Conservation (phyloP, 805 yeast species). For the Wickerhamiella bombiphila region DNA sequence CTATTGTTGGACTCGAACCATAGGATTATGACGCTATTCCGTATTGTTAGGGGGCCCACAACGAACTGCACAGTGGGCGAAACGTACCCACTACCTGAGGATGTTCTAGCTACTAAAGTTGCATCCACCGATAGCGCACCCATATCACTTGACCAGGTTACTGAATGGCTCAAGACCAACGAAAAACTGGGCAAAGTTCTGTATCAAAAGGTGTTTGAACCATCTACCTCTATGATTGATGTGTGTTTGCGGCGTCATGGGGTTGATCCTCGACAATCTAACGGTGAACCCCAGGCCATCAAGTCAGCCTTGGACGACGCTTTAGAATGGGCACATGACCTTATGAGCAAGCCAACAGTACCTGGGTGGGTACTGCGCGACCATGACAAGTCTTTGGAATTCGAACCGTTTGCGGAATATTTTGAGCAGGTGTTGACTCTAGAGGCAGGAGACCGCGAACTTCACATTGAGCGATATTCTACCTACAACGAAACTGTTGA, state of each 20-base stretch:
- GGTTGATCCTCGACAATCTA: slow-evolving; percentile 32
- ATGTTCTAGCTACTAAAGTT: slow-evolving; percentile 18
- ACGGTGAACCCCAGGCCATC: slow-evolving; percentile 13
- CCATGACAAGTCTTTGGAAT: slow-evolving; percentile 15
- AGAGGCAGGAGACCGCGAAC: slow-evolving; percentile 14
- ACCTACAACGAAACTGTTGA: slow-evolving; percentile 80
- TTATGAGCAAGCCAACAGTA: slow-evolving; percentile 5
- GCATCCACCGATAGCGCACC: neutral
- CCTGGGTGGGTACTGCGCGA: slow-evolving; percentile 14
- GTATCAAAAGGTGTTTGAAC: slow-evolving; percentile 52
- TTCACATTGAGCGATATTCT: slow-evolving; percentile 23
- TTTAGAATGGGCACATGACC: slow-evolving; percentile 17
- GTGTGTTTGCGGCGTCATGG: slow-evolving; percentile 35
- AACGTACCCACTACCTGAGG: slow-evolving; percentile 51
- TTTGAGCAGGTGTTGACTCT: slow-evolving; percentile 24
- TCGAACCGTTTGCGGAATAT: slow-evolving; percentile 19
- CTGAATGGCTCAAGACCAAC: slow-evolving; percentile 3
- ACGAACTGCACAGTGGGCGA: slow-evolving; percentile 56
- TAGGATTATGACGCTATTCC: slow-evolving; percentile 57
- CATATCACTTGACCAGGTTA: slow-evolving; percentile 17
- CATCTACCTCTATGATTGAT: slow-evolving; percentile 67
- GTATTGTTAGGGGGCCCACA: slow-evolving; percentile 56
- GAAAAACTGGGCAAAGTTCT: slow-evolving; percentile 44
- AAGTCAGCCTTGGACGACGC: slow-evolving; percentile 22
- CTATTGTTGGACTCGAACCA: slow-evolving; percentile 55